Base-by-base conservation (phyloP, 495 filamentous ascomycete genomes). In the Aspergillus wentii region DNA sequence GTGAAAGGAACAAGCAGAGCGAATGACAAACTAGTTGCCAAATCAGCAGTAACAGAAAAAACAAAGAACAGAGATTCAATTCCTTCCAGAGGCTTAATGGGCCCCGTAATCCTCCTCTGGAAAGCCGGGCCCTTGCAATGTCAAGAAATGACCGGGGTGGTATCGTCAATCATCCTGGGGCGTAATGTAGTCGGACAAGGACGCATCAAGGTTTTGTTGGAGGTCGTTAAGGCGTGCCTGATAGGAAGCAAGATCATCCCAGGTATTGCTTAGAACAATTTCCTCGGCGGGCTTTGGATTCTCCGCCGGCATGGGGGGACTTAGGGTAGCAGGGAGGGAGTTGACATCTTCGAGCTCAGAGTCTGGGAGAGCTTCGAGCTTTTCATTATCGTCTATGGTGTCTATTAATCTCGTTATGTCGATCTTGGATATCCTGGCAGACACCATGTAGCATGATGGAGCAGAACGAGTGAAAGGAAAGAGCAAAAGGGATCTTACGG, bases 401-500 rank as follows among this genome's bases (percentile, higher is more conserved):
- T n/a, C n/a, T n/a, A n/a, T n/a, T n/a, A n/a, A n/a, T n/a, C n/a
- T n/a, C n/a, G n/a, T n/a, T n/a, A n/a, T n/a, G n/a, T n/a, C n/a
- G n/a, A n/a, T n/a, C n/a, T n/a, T n/a, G n/a, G n/a, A n/a, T n/a
- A n/a, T n/a, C n/a, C n/a, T n/a, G n/a, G n/a, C n/a, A n/a, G n/a
- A n/a, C n/a, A n/a, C n/a, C n/a, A n/a, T n/a, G n/a, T n/a, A n/a
- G n/a, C n/a, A n/a, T n/a, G n/a, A n/a, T n/a, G n/a, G n/a, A n/a
- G n/a, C n/a, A n/a, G n/a, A n/a, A n/a, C n/a, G n/a, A n/a, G n/a
- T n/a, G n/a, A n/a, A 31, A 28, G 2, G 11, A 29, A 33, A 27
- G 33, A 25, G 26, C 15, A 29, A 35, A 27, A 18, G 41, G 38
- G 14, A 53, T 49, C 35, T 67, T 54, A 43, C 63, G 52, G 6